These are phyloP conservation scores for Fusarium equiseti DNA, from an alignment of 2,329 filamentous ascomycete species.

Conservation along the genomic window DNA sequence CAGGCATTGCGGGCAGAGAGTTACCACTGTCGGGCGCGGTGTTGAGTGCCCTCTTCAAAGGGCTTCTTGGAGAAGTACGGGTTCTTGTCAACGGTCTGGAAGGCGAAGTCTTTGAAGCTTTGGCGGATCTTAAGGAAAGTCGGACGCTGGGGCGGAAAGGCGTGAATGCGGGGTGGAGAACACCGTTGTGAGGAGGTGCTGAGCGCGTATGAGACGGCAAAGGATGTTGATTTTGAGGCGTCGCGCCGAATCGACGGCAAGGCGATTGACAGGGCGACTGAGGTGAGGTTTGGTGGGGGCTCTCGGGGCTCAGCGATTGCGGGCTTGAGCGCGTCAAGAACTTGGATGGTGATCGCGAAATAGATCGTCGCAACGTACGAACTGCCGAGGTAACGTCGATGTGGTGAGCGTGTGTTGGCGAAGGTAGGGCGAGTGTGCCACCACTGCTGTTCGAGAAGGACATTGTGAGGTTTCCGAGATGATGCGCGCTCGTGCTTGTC, in stretches of 20 bases:
- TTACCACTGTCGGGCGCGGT: constrained; percentile 79
- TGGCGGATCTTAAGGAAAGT: constrained; percentile 73
- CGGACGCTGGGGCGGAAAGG: constrained; percentile 76
- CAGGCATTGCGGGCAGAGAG: constrained; percentile 61
- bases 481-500: constrained; percentile 41
- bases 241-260: constrained; percentile 58
- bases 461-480: constrained; percentile 59
- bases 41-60: constrained; percentile 80
- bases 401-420: constrained; percentile 84
- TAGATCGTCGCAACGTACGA: constrained; percentile 84
- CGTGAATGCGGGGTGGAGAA: constrained; percentile 65
- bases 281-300: constrained; percentile 61
- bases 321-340: constrained; percentile 70
- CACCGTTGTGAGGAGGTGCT: constrained; percentile 52
- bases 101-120: constrained; percentile 68
- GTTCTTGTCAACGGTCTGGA: constrained; percentile 69
- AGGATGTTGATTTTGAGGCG: constrained; percentile 53
- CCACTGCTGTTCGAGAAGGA: constrained; percentile 71
- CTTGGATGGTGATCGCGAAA: constrained; percentile 95
- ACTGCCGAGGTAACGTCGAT: constrained; percentile 87
- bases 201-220: constrained; percentile 51
- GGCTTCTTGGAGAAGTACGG: constrained; percentile 82
- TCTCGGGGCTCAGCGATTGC: constrained; percentile 60
- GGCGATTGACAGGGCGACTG: constrained; percentile 69
- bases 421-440: constrained; percentile 87